Base-by-base conservation (phyloP, 192 early-diverging fungal species). In the Diversispora epigaea region DNA sequence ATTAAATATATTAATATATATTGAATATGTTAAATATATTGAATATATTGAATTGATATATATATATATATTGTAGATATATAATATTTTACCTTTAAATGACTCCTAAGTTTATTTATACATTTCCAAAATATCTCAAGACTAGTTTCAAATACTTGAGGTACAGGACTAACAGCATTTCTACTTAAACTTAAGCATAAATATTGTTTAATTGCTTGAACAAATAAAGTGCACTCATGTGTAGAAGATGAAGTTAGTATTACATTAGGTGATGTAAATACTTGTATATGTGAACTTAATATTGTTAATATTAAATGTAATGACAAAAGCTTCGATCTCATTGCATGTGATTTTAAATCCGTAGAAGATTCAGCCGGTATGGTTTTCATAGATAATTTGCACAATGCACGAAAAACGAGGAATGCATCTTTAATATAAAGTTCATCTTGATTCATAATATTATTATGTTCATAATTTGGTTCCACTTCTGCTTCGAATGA, bases 371-470 rank as follows among this genome's bases (percentile, higher is more conserved):
- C 87, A 22, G 84, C 86, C 11, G 90, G 82, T 57, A 92, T 89
- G 25, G 87, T 83, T 68, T 95, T 95, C 91, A 94, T 96, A 44
- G 90, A 93, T 61, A 96, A 81, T 73, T 93, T 94, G 82, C 93
- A 95, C 46, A 97, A 83, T 7, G 96, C 91, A 10, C 96, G 87
- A 78, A 97, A 88, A 2, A 95, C 90, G 50, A 93, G 80, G 49
- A 93, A 94, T 4, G 93, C 90, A 79, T 97, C 94, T 19, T 84
- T 84, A 47, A 80, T 77, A 71, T 74, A 84, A 15, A 82, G 60
- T 64, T 84, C 79, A 17, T 79, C 76, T 14, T 77, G 77, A 39
- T 75, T 77, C 17, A 76, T 75, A 3, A 39, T 56, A 50, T 65
- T 54, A 25, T 11, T 45, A 32, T 77, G 55, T 17, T 61, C 61